Conservation (phyloP, 1,284 basidiomycete genomes). For the Inonotus hispidus region DNA sequence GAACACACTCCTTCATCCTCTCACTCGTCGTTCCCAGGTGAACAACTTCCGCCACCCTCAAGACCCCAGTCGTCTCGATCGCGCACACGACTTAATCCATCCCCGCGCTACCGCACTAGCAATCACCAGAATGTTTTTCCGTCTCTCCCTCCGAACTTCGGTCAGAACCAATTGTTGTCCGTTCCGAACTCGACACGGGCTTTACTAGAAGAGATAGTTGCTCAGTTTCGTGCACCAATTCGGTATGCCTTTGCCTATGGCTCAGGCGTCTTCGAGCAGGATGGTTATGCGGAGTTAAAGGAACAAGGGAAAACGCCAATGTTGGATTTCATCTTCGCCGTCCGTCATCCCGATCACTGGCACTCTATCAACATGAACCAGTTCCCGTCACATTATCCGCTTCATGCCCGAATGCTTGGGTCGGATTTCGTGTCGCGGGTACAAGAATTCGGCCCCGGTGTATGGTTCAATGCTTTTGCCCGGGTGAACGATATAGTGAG, state of each 20-base stretch:
- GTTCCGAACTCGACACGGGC: constrained; percentile 73
- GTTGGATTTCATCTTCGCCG: constrained; percentile 95
- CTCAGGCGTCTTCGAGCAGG: constrained; percentile 89
- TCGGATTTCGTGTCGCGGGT: constrained; percentile 71
- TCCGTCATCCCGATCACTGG: constrained; percentile 88
- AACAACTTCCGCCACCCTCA: constrained; percentile 4
- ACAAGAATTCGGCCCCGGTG: constrained; percentile 78
- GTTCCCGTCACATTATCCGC: constrained; percentile 85
- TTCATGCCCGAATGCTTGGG: constrained; percentile 79
- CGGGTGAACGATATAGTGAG: constrained; percentile 74
- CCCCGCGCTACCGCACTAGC: constrained; percentile 40
- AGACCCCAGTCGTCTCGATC: constrained; percentile 9
- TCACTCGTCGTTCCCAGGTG: not conserved
- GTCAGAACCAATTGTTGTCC: constrained; percentile 74
- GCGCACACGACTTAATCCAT: constrained; percentile 29
- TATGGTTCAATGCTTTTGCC: constrained; percentile 94
- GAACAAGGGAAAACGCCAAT: constrained; percentile 53
- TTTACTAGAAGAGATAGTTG: constrained; percentile 71
- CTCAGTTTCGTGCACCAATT: constrained; percentile 78
- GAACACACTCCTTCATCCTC: constrained; percentile 14
- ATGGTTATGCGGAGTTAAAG: constrained; percentile 49
- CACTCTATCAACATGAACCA: constrained; percentile 93
- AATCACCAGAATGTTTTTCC: constrained; percentile 40
- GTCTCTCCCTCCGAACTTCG: constrained; percentile 64
- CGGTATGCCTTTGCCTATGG: constrained; percentile 94